Conservation (phyloP, 148 eudicot genomes). For the Rhododendron vialii region DNA sequence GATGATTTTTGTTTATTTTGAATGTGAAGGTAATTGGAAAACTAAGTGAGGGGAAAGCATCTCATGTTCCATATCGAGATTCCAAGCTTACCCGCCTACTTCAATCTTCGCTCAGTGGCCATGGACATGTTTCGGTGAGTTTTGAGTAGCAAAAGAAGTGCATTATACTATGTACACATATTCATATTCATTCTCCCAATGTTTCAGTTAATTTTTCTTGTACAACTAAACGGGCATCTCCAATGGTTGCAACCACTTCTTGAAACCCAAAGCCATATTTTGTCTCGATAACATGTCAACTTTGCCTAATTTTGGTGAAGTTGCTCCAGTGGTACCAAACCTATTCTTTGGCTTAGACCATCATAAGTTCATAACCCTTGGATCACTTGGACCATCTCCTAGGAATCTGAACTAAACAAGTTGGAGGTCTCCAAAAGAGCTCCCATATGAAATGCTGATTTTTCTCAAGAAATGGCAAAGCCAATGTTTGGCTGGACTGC, state of each 20-base stretch:
- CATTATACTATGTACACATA: neutral
- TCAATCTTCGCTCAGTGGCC: constrained; percentile 93
- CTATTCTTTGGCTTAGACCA: neutral
- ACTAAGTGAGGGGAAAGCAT: constrained; percentile 97
- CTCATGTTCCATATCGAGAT: constrained; percentile 93
- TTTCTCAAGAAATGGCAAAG: neutral
- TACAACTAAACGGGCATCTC: neutral
- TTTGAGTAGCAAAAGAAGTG: constrained; percentile 3
- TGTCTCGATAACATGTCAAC: neutral
- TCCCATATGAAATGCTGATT: neutral
- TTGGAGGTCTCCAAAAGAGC: neutral
- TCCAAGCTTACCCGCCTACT: constrained; percentile 95
- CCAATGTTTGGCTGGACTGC: neutral
- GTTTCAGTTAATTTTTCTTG: neutral
- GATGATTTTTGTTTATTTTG: constrained; percentile 10
- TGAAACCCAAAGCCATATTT: neutral
- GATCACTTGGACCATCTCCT: neutral
- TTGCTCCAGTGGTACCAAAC: neutral
- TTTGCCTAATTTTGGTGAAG: neutral
- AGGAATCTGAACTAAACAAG: neutral
- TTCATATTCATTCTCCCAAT: neutral
- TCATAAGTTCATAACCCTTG: neutral
- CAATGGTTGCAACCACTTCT: neutral
- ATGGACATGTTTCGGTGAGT: constrained; percentile 96
- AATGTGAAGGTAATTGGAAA: constrained; percentile 85